phyloP scores from a whole-genome alignment of 495 filamentous ascomycete species.

The Bombardia bombarda region DNA sequence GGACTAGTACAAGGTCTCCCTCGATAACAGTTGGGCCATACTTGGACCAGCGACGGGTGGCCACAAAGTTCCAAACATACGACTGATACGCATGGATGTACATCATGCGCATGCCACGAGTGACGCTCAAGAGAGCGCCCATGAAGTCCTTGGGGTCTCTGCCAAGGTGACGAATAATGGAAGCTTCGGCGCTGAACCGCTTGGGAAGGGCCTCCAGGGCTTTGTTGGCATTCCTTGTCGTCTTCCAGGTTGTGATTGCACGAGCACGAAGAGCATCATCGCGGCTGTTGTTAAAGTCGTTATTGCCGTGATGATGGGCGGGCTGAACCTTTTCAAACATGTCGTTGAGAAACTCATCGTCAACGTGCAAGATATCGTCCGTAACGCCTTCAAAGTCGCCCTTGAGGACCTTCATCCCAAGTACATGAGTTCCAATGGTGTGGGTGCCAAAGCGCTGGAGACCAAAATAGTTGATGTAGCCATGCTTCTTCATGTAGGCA shows the following conservation, averaged over 20 bases:
- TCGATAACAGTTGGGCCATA: constrained; percentile 66
- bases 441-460: constrained; percentile 91
- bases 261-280: constrained; percentile 73
- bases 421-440: constrained; percentile 65
- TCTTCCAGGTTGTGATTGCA: constrained; percentile 64
- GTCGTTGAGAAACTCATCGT: constrained; percentile 21
- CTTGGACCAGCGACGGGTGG: constrained; percentile 65
- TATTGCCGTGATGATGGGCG: not conserved
- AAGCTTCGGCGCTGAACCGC: constrained; percentile 70
- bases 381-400: constrained; percentile 73
- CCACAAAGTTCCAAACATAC: constrained; percentile 83
- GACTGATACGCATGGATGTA: constrained; percentile 96
- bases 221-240: constrained; percentile 41
- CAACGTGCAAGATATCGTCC: constrained; percentile 57
- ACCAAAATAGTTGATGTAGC: constrained; percentile 96
- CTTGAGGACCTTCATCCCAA: constrained; percentile 77
- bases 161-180: constrained; percentile 66
- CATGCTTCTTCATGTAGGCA: constrained; percentile 51
- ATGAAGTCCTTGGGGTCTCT: constrained; percentile 52
- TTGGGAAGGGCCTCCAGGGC: constrained; percentile 65
- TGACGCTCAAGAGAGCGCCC: constrained; percentile 70
- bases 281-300: constrained; percentile 14
- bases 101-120: constrained; percentile 75
- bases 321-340: constrained; percentile 14
- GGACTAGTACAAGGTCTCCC: constrained; percentile 76